These are phyloP conservation scores for Eucalyptus paniculata DNA, from an alignment of 345 rosid genomes.

Conservation along the genomic window DNA sequence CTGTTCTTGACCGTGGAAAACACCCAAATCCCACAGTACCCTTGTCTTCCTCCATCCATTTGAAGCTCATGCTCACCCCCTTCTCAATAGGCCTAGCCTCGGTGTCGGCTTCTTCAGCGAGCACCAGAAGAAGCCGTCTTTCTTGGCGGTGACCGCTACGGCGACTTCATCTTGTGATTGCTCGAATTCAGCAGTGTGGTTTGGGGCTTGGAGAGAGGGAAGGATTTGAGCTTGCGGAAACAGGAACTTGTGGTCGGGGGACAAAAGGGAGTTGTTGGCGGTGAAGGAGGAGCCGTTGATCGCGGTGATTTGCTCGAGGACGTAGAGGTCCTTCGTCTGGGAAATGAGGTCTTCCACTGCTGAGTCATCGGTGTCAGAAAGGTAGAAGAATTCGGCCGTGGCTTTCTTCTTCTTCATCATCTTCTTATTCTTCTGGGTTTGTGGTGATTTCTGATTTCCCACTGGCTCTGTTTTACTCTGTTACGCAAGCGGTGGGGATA, in stretches of 20 bases:
- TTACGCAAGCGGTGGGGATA: not conserved
- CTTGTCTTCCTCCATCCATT: too few species aligned
- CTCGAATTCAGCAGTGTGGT: not conserved
- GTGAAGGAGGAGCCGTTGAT: conserved; percentile 43
- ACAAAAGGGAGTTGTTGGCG: conserved; percentile 34
- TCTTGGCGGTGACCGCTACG: not conserved
- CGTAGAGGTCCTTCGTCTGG: conserved; percentile 13
- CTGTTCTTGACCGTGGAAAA: too few species aligned
- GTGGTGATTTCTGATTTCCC: not conserved
- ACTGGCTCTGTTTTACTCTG: not conserved
- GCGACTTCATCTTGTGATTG: not conserved
- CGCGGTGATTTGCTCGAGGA: conserved; percentile 50
- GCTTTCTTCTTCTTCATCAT: not conserved
- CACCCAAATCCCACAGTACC: too few species aligned
- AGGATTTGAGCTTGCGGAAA: conserved; percentile 39
- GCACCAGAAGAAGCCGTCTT: not conserved
- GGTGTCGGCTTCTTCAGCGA: too few species aligned
- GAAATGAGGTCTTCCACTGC: not conserved
- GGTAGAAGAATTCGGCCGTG: not conserved
- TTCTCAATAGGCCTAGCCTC: too few species aligned
- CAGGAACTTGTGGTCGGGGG: conserved; percentile 50
- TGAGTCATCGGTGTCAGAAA: not conserved
- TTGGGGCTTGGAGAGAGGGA: conserved; percentile 17
- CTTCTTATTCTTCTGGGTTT: not conserved
- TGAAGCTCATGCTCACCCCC: too few species aligned